Evolutionary conservation across 306 rosid species (phyloP), one percentile per base, ranked within the genome.

Genomic region (Coriaria nepalensis): DNA sequence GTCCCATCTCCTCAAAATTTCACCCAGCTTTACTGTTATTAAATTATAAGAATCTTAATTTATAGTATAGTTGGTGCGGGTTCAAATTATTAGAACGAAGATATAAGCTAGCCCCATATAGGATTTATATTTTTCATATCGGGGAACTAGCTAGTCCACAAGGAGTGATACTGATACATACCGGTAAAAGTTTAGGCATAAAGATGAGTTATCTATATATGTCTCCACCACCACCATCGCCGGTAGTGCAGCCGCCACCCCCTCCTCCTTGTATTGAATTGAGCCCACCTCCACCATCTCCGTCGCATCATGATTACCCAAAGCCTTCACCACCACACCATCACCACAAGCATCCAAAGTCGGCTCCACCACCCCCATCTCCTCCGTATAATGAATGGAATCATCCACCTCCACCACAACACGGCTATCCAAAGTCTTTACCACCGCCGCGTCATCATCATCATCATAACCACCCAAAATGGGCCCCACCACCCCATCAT

Each of bases 351-450:
- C 33, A 53, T 58, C 63, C 54, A 45, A 55, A 68, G 39, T 40
- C 71, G 5, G 52, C 50, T 5, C 64, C 15, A 8, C 33, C 66
- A 14, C 50, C 66, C 35, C 50, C 43, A 56, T 13, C 20, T 52
- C 52, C 65, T 32, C 58, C 67, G 0, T 20, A 20, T 20, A 20
- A 20, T 20, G 29, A 20, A 20, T 20, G 29, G 29, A 20, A 20
- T 20, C 57, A 59, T 6, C 67, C 45, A 7, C 63, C 64, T 1
- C 61, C 70, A 4, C 34, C 65, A n/a, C n/a, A n/a, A n/a, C n/a
- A n/a, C n/a, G n/a, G n/a, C n/a, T n/a, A n/a, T n/a, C n/a, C n/a
- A n/a, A n/a, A n/a, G n/a, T n/a, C n/a, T n/a, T n/a, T n/a, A n/a
- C 63, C 64, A 2, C 61, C 70, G 5, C 34, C 65, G 37, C 33